Evolutionary conservation across 306 rosid species (phyloP), one percentile per base, ranked within the genome.

Genomic region (Styphnolobium japonicum): DNA sequence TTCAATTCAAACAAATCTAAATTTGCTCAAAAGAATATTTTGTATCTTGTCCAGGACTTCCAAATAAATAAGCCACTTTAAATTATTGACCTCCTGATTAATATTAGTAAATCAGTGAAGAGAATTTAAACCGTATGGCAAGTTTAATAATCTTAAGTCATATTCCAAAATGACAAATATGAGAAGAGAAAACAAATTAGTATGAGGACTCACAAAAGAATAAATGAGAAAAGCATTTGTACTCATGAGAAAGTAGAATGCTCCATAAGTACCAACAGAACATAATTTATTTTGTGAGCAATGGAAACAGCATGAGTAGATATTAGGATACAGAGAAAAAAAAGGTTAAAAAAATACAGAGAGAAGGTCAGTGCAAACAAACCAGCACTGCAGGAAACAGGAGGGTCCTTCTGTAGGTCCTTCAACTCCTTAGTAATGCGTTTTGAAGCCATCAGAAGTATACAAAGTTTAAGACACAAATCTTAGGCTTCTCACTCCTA

Each of bases 371-470:
- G 65, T 7, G 43, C 16, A 65, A 49, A 84, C 89, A 79, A 72
- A 89, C 93, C 93, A 72, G 93, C 91, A 8, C 93, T 87, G 82
- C 93, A 87, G 61, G 93, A 89, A 70, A 77, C 85, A 43, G 91
- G 93, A 73, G 93, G 93, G 62, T 89, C 93, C 84, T 86, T 87
- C 76, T 89, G 88, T 70, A 89, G 77, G 46, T 89, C 93, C 76
- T 86, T 89, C 82, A 89, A 82, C 86, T 89, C 91, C 86, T 89
- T 89, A 22, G 86, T 80, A n/a, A 89, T 89, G 12, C 93, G 91
- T 67, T 87, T 89, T 34, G 91, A 73, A 80, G 91, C 93, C 93
- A 89, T 89, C 23, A 51, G 67, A 60, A 56, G 68, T 22, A 33
- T 9, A 18, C 29, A 61, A 11, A 25, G 15, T 60, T 42, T 25